Percentiles rank a stretch among this genome's conserved stretches.
phyloP scores from a whole-genome alignment of 2,329 filamentous ascomycete genomes.

The Cladosporium sp. region DNA sequence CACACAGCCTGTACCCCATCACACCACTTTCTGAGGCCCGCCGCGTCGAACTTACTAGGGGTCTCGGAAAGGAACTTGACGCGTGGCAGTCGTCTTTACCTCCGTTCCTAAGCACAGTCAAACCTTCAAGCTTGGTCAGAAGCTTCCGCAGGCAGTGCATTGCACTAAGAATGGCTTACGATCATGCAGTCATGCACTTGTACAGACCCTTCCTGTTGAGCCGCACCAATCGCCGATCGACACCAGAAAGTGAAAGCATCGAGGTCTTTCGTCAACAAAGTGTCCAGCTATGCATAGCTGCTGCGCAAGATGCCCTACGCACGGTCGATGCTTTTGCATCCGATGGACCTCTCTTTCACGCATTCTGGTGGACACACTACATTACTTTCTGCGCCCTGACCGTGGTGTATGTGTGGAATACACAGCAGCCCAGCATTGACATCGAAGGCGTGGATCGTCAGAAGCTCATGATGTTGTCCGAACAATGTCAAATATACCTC shows the following conservation, averaged over 20 bases:
- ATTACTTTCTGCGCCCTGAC: constrained; percentile 52
- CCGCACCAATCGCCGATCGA: neutral
- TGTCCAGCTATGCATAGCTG: constrained; percentile 19
- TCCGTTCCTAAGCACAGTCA: constrained; percentile 43
- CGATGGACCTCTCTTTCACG: constrained; percentile 43
- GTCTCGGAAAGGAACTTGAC: constrained; percentile 41
- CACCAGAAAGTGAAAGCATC: neutral
- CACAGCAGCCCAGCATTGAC: constrained; percentile 36
- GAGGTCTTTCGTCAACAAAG: constrained; percentile 15
- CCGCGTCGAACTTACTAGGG: constrained; percentile 42
- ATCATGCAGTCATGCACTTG: constrained; percentile 39
- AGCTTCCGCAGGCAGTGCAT: constrained; percentile 42
- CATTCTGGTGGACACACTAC: constrained; percentile 53
- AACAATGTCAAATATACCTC: constrained; percentile 48
- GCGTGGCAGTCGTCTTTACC: constrained; percentile 41
- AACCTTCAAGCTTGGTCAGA: constrained; percentile 49
- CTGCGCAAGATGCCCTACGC: constrained; percentile 19
- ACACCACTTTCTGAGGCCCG: constrained; percentile 37
- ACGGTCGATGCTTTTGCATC: constrained; percentile 42
- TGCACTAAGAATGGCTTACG: constrained; percentile 36
- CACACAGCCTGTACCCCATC: constrained; percentile 37
- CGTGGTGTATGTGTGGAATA: constrained; percentile 51
- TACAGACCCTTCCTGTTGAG: constrained; percentile 36
- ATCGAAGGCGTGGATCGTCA: constrained; percentile 16
- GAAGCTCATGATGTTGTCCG: constrained; percentile 44